Percentiles rank a stretch among this genome's conserved stretches.
These are phyloP conservation scores for Aureobasidium sp. DNA, from an alignment of 2,329 filamentous ascomycete genomes.

Conservation along the genomic window DNA sequence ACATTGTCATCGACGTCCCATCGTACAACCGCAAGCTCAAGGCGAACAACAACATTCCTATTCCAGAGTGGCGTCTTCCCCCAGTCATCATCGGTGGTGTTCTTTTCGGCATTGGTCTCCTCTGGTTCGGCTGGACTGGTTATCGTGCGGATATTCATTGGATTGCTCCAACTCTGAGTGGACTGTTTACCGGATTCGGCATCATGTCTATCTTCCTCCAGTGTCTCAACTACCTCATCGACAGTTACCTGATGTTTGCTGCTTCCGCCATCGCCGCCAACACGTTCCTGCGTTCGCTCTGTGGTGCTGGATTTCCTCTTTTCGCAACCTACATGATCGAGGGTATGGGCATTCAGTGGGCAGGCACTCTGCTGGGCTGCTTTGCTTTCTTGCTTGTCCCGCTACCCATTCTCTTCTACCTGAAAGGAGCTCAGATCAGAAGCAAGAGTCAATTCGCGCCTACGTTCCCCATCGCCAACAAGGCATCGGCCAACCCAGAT, in stretches of 20 bases:
- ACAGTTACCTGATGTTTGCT: constrained; percentile 53
- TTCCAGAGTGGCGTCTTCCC: constrained; percentile 53
- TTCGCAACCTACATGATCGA: constrained; percentile 50
- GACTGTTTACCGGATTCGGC: constrained; percentile 49
- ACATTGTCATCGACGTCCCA: constrained; percentile 24
- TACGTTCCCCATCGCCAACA: constrained; percentile 21
- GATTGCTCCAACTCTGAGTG: constrained; percentile 35
- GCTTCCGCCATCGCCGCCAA: constrained; percentile 51
- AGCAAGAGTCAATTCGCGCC: constrained; percentile 38
- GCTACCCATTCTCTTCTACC: constrained; percentile 39
- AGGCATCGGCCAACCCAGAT: constrained; percentile 2
- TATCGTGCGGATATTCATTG: constrained; percentile 32
- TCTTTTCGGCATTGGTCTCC: constrained; percentile 26
- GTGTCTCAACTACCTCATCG: constrained; percentile 52
- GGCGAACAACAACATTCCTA: constrained; percentile 43
- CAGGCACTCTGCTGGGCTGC: constrained; percentile 38
- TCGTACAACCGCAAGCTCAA: constrained; percentile 29
- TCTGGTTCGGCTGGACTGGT: constrained; percentile 23
- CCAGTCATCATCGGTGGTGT: constrained; percentile 48
- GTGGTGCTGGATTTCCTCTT: constrained; percentile 45
- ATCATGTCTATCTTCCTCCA: constrained; percentile 53
- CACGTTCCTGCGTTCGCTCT: constrained; percentile 46
- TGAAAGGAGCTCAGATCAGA: constrained; percentile 38
- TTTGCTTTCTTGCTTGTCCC: constrained; percentile 38
- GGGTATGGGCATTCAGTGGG: constrained; percentile 45